Evolutionary conservation across 192 early-diverging fungal genomes (phyloP).

Genomic region (Coemansia sp.): DNA sequence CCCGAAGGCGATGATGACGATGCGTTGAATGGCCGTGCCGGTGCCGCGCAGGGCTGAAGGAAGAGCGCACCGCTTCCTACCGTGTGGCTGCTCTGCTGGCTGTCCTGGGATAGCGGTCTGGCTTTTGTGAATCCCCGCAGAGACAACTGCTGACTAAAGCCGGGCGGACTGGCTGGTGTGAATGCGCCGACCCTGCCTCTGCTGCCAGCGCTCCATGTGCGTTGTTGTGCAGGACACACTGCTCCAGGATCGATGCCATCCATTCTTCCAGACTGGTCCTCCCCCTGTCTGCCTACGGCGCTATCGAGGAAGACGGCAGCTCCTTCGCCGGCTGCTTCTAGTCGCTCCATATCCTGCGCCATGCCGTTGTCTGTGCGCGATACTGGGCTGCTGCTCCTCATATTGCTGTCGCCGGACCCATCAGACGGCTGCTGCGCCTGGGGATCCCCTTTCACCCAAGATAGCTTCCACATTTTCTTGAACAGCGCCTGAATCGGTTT

Average conservation of each 20-base stretch:
- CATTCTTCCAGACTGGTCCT: background rate
- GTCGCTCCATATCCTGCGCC: slow-evolving; percentile 1
- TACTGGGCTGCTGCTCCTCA: slow-evolving; percentile 9
- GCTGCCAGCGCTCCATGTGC: slow-evolving; percentile 20
- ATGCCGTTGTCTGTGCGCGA: background rate
- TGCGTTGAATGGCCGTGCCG: slow-evolving; percentile 1
- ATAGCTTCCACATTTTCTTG: slow-evolving; percentile 54
- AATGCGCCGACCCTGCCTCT: slow-evolving; percentile 23
- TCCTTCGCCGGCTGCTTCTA: background rate
- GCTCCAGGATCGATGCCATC: background rate
- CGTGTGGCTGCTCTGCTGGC: background rate
- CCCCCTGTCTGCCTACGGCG: background rate
- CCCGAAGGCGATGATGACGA: background rate
- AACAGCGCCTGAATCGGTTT: slow-evolving; percentile 19
- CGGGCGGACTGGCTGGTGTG: slow-evolving; percentile 40
- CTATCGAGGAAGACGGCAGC: background rate
- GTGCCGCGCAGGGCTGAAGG: slow-evolving; percentile 1
- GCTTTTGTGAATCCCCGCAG: slow-evolving; percentile 31
- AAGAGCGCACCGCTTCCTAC: slow-evolving; percentile 16
- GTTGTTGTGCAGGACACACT: background rate
- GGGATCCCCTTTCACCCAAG: slow-evolving; percentile 29
- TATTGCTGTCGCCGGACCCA: background rate
- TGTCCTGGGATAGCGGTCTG: background rate
- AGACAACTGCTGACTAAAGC: slow-evolving; percentile 20
- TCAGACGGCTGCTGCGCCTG: slow-evolving; percentile 10